phyloP scores from a whole-genome alignment of 495 filamentous ascomycete species.

The Penicillium coprophilum region DNA sequence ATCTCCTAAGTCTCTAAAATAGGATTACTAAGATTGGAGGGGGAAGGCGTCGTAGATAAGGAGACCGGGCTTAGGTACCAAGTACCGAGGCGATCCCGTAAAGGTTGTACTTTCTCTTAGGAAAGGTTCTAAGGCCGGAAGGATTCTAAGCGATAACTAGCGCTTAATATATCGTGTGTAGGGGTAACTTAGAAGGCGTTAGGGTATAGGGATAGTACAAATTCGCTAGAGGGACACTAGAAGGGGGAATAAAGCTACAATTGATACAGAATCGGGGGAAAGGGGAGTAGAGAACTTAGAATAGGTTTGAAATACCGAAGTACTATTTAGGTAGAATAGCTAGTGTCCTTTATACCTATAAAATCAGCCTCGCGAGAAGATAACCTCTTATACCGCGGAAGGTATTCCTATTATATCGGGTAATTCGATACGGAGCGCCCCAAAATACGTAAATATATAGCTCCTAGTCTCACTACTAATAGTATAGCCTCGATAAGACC shows the following conservation, averaged over 20 bases:
- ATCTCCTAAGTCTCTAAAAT: slow-evolving; percentile 3
- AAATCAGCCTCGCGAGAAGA: slow-evolving; percentile 3
- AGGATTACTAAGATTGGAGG: slow-evolving; percentile 1
- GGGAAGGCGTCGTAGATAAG: not conserved
- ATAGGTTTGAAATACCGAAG: not conserved
- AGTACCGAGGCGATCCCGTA: slow-evolving; percentile 1
- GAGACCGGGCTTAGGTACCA: slow-evolving; percentile 5
- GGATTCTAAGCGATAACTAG: slow-evolving; percentile 6
- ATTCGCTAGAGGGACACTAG: slow-evolving; percentile 1
- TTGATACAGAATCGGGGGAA: slow-evolving; percentile 3
- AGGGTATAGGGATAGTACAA: slow-evolving; percentile 1
- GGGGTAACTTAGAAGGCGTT: slow-evolving; percentile 1
- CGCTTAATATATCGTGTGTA: slow-evolving; percentile 4
- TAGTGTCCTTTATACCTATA: slow-evolving; percentile 5
- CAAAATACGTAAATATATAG: not conserved
- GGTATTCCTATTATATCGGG: slow-evolving; percentile 1
- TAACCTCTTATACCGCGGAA: slow-evolving; percentile 2
- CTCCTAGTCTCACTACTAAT: slow-evolving; percentile 1
- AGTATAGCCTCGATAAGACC: slow-evolving; percentile 5
- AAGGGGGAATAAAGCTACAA: slow-evolving; percentile 1
- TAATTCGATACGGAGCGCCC: slow-evolving; percentile 2
- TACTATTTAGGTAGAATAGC: slow-evolving; percentile 1
- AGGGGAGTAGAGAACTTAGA: slow-evolving; percentile 2
- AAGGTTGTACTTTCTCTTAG: slow-evolving; percentile 5
- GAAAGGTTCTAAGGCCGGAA: slow-evolving; percentile 4